Conservation (phyloP, 805 yeast genomes). For the Pichia ethanolica region DNA sequence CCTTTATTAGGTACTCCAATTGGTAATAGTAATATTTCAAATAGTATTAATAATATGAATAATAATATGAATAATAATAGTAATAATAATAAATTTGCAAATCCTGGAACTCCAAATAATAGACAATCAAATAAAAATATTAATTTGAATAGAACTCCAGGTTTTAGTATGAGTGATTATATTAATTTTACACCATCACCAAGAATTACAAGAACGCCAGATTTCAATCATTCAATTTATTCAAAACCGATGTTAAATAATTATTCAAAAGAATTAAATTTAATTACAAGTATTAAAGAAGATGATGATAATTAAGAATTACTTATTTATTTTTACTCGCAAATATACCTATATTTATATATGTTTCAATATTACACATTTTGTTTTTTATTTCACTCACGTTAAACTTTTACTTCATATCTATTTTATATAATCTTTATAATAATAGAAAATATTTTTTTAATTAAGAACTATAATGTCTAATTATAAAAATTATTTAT, state of each 20-base stretch:
- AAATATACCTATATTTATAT: no score
- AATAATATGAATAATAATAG: background rate
- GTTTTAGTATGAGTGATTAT: slow-evolving; percentile 77
- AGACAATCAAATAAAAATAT: background rate
- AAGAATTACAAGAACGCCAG: slow-evolving; percentile 32
- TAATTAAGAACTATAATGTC: no score
- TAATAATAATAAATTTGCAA: slow-evolving; percentile 15
- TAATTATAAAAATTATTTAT: no score
- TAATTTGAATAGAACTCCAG: slow-evolving; percentile 40
- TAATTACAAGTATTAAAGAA: slow-evolving; percentile 7
- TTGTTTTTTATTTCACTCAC: no score
- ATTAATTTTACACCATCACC: slow-evolving; percentile 76
- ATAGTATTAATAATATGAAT: background rate
- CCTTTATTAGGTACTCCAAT: slow-evolving; percentile 15
- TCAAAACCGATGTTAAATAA: slow-evolving; percentile 15
- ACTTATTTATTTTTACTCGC: background rate
- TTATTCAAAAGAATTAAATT: slow-evolving; percentile 20
- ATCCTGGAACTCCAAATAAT: slow-evolving; percentile 27
- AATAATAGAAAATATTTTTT: no score
- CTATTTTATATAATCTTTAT: no score
- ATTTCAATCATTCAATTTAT: slow-evolving; percentile 8
- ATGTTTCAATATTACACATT: no score
- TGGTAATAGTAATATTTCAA: background rate
- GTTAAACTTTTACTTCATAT: no score
- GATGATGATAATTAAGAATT: background rate